Base-by-base conservation (phyloP, 2,329 filamentous ascomycete genomes). In the Whalleya microplaca region DNA sequence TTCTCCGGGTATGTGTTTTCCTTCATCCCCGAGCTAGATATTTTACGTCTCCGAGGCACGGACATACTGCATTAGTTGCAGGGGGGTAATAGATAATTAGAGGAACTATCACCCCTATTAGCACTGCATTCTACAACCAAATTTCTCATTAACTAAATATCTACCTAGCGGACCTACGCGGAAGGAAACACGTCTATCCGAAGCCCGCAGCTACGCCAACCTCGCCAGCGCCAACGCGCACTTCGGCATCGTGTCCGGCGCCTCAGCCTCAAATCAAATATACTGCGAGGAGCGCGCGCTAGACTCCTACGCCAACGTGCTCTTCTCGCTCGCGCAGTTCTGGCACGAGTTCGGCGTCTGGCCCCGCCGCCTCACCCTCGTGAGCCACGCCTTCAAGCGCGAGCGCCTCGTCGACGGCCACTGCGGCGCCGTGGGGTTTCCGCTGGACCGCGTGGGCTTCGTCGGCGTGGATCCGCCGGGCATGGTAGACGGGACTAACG, bases 241-340 rank as follows among this genome's bases (percentile, higher is more conserved):
- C 61, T 85, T 81, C 70, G 69, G 63, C 10, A 66, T 79, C 12
- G 49, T 79, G 6, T 53, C 69, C 1, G 45, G 61, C 14, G 45
- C 45, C 2, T 44, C 59, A 2, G 42, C 52, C 1, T n/a, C 20
- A 1, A 16, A 55, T 19, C 77, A 77, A 21, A 76, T 91, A 18
- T 69, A 84, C 0, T 68, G 84, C 2, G 92, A 96, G 69, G 82
- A 87, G 8, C 80, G 83, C 52, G 91, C 93, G 0, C 85, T 94
- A 1, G 93, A 97, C 72, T 94, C 89, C 1, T 94, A 91, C 68
- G 88, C 92, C 69, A 96, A 96, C 69, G 75, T 96, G 4, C 75
- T 96, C 16, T 92, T 93, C 70, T 89, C 88, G 12, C 77, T 96
- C 2, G 65, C 78, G 16, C 69, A 75, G 37, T 85, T 84, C 66